Conservation (phyloP, 176 grass and related monocot species). For the Carex scoparia region DNA sequence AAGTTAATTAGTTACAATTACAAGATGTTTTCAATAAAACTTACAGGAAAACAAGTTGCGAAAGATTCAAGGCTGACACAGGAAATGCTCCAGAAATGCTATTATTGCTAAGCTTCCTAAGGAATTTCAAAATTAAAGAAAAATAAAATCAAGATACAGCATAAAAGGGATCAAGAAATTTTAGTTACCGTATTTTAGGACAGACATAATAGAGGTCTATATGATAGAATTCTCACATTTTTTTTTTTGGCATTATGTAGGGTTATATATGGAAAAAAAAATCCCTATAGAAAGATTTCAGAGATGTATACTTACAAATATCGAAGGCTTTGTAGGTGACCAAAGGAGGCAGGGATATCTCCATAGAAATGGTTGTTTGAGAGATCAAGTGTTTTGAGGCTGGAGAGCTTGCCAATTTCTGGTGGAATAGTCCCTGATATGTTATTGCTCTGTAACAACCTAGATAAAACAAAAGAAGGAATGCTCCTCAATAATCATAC, state of each 20-base stretch:
- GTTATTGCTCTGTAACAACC: slow-evolving; percentile 86
- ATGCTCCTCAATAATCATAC: neutral
- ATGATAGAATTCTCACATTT: neutral
- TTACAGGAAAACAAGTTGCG: slow-evolving; percentile 81
- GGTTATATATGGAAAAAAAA: neutral
- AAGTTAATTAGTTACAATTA: neutral
- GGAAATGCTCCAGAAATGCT: slow-evolving; percentile 76
- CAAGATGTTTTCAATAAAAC: slow-evolving; percentile 7
- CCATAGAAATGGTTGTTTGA: slow-evolving; percentile 65
- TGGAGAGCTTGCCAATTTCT: slow-evolving; percentile 69
- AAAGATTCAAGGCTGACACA: slow-evolving; percentile 45
- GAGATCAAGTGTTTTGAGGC: slow-evolving; percentile 78
- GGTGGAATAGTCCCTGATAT: slow-evolving; percentile 64
- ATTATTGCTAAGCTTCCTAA: slow-evolving; percentile 93
- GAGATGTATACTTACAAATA: slow-evolving; percentile 60
- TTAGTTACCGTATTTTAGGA: neutral
- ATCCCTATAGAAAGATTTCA: neutral
- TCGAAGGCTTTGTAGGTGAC: slow-evolving; percentile 66
- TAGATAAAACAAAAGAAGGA: slow-evolving; percentile 26
- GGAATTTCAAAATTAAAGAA: slow-evolving; percentile 25
- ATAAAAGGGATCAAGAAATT: neutral
- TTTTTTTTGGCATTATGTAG: neutral
- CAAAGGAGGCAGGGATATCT: slow-evolving; percentile 54
- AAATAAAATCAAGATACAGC: neutral
- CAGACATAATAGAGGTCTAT: neutral